Conservation (phyloP, 345 rosid species). For the Acer yangbiense region DNA sequence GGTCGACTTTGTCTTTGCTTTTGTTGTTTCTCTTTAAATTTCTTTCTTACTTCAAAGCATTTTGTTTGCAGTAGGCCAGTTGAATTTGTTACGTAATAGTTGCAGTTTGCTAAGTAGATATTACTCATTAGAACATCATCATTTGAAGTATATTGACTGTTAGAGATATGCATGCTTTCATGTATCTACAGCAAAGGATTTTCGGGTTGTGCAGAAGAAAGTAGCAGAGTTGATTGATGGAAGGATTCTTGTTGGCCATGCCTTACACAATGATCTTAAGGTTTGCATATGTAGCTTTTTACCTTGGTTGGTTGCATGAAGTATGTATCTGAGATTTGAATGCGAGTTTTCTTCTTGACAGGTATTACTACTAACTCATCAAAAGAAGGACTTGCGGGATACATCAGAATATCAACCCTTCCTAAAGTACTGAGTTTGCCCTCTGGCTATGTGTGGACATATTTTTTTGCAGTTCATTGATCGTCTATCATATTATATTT, state of each 20-base stretch:
- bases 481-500: neutral
- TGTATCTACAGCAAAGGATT: conserved; percentile 71
- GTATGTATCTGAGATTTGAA: neutral
- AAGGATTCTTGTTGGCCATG: conserved; percentile 89
- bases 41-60: neutral
- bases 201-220: conserved; percentile 69
- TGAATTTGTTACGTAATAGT: neutral
- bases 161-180: conserved; percentile 8
- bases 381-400: conserved; percentile 78
- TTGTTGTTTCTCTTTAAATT: neutral
- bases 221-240: conserved; percentile 82
- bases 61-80: neutral
- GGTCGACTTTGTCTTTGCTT: conserved; percentile 47
- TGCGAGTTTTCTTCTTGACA: conserved; percentile 25
- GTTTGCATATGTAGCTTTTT: conserved; percentile 35
- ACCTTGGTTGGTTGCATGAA: neutral
- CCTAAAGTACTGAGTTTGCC: conserved; percentile 52
- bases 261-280: conserved; percentile 95
- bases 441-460: neutral
- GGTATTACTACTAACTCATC: conserved; percentile 85
- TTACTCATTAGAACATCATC: neutral
- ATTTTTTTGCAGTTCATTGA: conserved; percentile 8
- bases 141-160: conserved; percentile 4
- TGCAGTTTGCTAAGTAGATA: neutral
- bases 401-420: conserved; percentile 80